Conservation (phyloP, 352 stramenopile genomes). For the Phytophthora tubulina region DNA sequence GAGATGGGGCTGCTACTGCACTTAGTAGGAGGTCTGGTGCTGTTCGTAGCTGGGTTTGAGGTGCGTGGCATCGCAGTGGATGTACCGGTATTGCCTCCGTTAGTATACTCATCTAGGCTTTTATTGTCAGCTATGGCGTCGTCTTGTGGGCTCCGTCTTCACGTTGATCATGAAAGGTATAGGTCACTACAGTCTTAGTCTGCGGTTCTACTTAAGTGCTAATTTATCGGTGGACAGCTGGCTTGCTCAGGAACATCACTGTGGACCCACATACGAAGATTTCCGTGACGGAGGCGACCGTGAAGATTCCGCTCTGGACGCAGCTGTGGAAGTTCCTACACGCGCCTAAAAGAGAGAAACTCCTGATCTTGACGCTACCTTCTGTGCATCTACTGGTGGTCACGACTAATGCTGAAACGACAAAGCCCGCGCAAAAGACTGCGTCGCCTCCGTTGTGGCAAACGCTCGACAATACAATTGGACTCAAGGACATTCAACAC, state of each 20-base stretch:
- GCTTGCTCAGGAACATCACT: slow-evolving; percentile 60
- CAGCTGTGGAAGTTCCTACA: slow-evolving; percentile 63
- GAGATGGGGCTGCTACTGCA: slow-evolving; percentile 29
- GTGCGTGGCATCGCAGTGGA: slow-evolving; percentile 3
- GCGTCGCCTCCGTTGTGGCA: slow-evolving; percentile 18
- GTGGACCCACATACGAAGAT: slow-evolving; percentile 52
- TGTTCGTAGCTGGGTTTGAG: slow-evolving; percentile 34
- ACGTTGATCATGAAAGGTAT: slow-evolving; percentile 34
- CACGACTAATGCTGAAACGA: slow-evolving; percentile 1
- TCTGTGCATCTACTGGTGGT: slow-evolving; percentile 49
- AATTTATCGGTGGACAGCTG: slow-evolving; percentile 35
- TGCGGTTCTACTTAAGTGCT: not conserved
- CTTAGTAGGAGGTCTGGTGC: slow-evolving; percentile 16
- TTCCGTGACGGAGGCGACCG: slow-evolving; percentile 41
- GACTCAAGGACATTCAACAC: slow-evolving; percentile 51
- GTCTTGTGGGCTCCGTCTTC: slow-evolving; percentile 26
- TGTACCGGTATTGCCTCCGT: not conserved
- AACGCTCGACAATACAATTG: slow-evolving; percentile 34
- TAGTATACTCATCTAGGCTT: slow-evolving; percentile 2
- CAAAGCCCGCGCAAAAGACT: not conserved
- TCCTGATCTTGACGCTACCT: slow-evolving; percentile 56
- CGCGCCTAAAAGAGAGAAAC: slow-evolving; percentile 48
- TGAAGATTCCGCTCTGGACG: slow-evolving; percentile 69
- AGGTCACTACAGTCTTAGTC: not conserved
- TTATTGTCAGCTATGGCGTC: slow-evolving; percentile 33